Evolutionary conservation across 768 basidiomycete species (phyloP), one percentile per base, ranked within the genome.

Genomic region (Suillus lakei): DNA sequence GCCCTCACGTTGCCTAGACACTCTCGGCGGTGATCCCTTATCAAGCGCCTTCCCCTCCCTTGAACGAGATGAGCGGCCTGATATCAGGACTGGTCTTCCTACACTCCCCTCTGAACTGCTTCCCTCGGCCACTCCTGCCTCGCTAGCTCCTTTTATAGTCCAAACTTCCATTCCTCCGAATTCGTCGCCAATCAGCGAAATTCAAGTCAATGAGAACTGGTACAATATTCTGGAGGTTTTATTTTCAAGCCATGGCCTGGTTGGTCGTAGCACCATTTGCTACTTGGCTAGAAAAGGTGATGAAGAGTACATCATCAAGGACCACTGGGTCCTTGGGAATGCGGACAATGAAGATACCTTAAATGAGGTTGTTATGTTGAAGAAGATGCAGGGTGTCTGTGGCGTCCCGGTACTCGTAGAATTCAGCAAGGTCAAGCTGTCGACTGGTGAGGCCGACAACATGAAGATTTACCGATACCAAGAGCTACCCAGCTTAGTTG

Each of bases 291-390:
- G 21, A 8, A 38, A 23, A 9, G 30, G 26, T 5, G n/a, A 41
- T 4, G 10, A 30, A 28, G 59, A 50, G 5, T 59, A 63, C 0
- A 38, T 32, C 5, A 41, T 68, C 23, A 68, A 68, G 36, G 62
- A 66, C 39, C 30, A 44, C 5, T 68, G 65, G 65, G 64, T 64
- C 8, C 30, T 32, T 7, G 48, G 48, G 13, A 15, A 26, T 26
- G 48, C 13, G 10, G 16, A 53, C 1, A 53, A 64, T 21, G 41
- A 53, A 2, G n/a, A 63, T 26, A 61, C 46, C 38, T 62, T 55
- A 3, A 64, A 59, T 1, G 61, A 69, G 43, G 56, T 51, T 2
- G n/a, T 7, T 12, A 68, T 68, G 9, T 30, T 68, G 9, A n/a
- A 36, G 7, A 60, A 38, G 5, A 62, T 69, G 21, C 38, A 62